Evolutionary conservation across 2,329 filamentous ascomycete species (phyloP), one percentile per base, ranked within the genome.

Genomic region (Sporothrix globosa): DNA sequence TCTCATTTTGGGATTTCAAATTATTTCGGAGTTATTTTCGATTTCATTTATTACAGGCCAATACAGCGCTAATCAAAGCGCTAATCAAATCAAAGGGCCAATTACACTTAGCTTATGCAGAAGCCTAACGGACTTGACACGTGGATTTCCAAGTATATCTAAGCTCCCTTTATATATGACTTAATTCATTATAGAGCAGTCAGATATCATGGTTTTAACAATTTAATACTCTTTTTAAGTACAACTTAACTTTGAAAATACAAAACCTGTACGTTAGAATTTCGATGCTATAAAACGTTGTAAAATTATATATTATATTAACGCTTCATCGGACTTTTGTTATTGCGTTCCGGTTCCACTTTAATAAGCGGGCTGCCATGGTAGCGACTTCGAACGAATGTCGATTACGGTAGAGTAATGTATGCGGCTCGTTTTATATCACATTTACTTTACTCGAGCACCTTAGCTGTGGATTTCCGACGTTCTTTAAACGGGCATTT

Each of bases 331-430:
- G 50, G 65, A 46, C 11, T 44, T 54, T 44, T 56, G n/a, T 67
- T 67, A 54, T 50, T 54, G n/a, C 65, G 50, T 21, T 4, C 48
- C 65, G 50, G 65, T 5, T 2, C 65, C 65, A 67, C 34, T 67
- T 67, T 54, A 44, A 41, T 3, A 10, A 1, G 11, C 34, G 17
- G 19, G 6, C n/a, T 34, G 44, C 24, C 24, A 48, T 50, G 24
- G 14, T 50, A 34, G 17, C 21, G 44, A 4, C 21, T 30, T 48
- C 13, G 24, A 34, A 66, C 34, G 24, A 10, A 7, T 17, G 17
- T 46, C 9, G 21, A n/a, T 50, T 48, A 34, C 44, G 44, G 21
- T 0, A 14, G 13, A 34, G 34, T 66, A 3, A 30, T 30, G 34
- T 41, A 19, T 60, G 56, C 21, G 19, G 56, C 30, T 44, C 24